These are phyloP conservation scores for Pichia cephalocereana DNA, from an alignment of 805 yeast genomes.

Conservation along the genomic window DNA sequence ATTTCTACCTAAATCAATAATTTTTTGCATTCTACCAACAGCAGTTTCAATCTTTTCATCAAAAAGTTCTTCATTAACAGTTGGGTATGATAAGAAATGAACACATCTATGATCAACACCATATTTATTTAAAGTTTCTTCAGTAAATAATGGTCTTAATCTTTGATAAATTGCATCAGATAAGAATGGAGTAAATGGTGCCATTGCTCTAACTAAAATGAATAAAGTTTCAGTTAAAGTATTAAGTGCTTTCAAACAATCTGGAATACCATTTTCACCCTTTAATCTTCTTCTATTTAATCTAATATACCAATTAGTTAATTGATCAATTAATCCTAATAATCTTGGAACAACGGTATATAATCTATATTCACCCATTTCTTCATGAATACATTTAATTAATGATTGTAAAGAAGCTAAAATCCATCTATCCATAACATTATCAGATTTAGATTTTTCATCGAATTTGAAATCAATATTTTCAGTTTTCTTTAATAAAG, in stretches of 20 bases:
- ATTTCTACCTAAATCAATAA: constrained; percentile 91
- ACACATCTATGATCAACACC: constrained; percentile 69
- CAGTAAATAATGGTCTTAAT: constrained; percentile 54
- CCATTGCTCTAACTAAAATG: constrained; percentile 91
- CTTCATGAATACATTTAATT: constrained; percentile 74
- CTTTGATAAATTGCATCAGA: constrained; percentile 82
- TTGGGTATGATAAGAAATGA: constrained; percentile 90
- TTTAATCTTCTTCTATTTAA: constrained; percentile 96
- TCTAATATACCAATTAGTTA: constrained; percentile 98
- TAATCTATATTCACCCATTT: constrained; percentile 83
- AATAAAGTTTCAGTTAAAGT: constrained; percentile 85
- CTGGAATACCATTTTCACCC: constrained; percentile 84
- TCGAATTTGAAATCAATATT: constrained; percentile 66
- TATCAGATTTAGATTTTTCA: constrained; percentile 52
- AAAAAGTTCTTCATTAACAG: constrained; percentile 66
- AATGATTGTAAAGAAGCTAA: constrained; percentile 93
- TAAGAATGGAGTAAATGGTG: constrained; percentile 96
- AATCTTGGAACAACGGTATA: constrained; percentile 95
- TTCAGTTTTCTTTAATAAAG: constrained; percentile 68
- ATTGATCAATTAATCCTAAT: constrained; percentile 79
- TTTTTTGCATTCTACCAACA: constrained; percentile 92
- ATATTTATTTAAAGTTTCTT: constrained; percentile 41
- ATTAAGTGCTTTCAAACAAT: constrained; percentile 79
- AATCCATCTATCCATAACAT: constrained; percentile 97
- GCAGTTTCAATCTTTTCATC: constrained; percentile 81